These are phyloP conservation scores for Guyanaporus albipodus DNA, from an alignment of 768 basidiomycete species.

Conservation along the genomic window DNA sequence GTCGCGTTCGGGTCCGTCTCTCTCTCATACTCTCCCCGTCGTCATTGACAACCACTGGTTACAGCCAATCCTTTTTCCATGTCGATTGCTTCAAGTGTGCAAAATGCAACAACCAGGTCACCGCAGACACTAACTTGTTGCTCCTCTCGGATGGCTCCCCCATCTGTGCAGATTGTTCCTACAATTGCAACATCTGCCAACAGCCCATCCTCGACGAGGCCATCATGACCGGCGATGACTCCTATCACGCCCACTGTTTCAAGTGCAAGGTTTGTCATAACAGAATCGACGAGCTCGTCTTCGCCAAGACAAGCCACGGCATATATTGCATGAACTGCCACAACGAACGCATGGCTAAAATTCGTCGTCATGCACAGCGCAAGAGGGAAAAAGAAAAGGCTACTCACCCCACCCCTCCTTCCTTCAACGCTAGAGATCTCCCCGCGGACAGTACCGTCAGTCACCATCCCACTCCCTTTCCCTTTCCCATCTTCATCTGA, in stretches of 20 bases:
- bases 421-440: conserved; percentile 25
- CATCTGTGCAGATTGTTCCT: conserved; percentile 90
- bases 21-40: background rate
- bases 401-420: conserved; percentile 20
- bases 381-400: conserved; percentile 64
- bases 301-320: conserved; percentile 96
- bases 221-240: conserved; percentile 99
- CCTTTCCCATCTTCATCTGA: background rate
- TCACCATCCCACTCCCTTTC: background rate
- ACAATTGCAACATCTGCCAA: conserved; percentile 93
- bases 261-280: conserved; percentile 94
- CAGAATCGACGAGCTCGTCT: conserved; percentile 96
- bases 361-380: conserved; percentile 86
- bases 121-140: conserved; percentile 95
- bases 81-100: conserved; percentile 96
- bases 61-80: conserved; percentile 90
- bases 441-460: conserved; percentile 43
- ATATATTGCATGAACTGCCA: conserved; percentile 99
- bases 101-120: conserved; percentile 90
- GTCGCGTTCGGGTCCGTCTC: conserved; percentile 89
- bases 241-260: conserved; percentile 98
- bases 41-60: conserved; percentile 4
- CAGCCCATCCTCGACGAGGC: conserved; percentile 96
- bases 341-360: conserved; percentile 93
- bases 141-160: conserved; percentile 97